Conservation (phyloP, 768 basidiomycete species). For the Auricularia sp. region DNA sequence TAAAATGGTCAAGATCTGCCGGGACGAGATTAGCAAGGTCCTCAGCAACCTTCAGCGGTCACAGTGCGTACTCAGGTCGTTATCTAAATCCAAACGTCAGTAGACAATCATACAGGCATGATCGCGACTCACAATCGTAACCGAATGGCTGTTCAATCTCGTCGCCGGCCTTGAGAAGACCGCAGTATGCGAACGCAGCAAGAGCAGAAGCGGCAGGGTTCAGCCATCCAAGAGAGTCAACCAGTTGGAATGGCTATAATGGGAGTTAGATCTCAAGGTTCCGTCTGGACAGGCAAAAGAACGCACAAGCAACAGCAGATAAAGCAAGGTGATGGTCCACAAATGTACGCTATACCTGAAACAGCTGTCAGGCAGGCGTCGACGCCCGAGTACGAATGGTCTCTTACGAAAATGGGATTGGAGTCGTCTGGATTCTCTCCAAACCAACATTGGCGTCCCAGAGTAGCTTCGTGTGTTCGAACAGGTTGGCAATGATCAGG, state of each 20-base stretch:
- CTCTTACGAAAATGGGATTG: neutral
- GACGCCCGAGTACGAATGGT: too few species aligned
- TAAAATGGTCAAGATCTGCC: conserved; percentile 4
- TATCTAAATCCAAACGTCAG: neutral
- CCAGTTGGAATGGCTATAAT: conserved; percentile 5
- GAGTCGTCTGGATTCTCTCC: conserved; percentile 5
- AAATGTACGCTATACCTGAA: conserved; percentile 1
- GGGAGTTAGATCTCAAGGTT: neutral
- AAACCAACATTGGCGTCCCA: conserved; percentile 5
- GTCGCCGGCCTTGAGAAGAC: conserved; percentile 5
- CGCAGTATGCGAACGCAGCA: conserved; percentile 7
- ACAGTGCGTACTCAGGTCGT: conserved; percentile 1
- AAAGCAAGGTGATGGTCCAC: conserved; percentile 4
- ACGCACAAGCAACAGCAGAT: conserved; percentile 1
- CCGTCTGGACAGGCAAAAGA: neutral
- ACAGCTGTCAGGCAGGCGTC: too few species aligned
- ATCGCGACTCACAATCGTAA: neutral
- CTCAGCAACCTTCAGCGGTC: neutral
- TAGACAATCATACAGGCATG: neutral
- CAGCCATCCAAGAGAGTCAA: conserved; percentile 5
- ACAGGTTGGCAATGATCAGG: neutral
- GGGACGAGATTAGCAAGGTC: neutral
- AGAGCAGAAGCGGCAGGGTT: neutral
- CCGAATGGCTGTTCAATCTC: conserved; percentile 7
- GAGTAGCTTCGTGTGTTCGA: neutral